A percentile compares a stretch with the other conserved stretches of the same genome.
Evolutionary conservation across 345 rosid species (phyloP).

Genomic region (Streptanthus diversifolius): DNA sequence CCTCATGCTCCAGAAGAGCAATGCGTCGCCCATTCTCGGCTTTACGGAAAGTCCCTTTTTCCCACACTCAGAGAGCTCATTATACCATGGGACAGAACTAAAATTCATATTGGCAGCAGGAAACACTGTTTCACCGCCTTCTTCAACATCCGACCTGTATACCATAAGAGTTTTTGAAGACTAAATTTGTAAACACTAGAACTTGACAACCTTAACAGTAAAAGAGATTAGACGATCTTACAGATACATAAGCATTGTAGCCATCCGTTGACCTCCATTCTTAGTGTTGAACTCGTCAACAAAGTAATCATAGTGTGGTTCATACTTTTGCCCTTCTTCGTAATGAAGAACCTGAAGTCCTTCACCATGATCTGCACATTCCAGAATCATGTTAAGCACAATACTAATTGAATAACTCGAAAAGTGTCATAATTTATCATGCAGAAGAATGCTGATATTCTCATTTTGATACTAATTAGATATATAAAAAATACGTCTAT

Average conservation of each 20-base stretch:
- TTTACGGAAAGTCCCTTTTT: conserved; percentile 68
- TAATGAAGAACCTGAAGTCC: conserved; percentile 87
- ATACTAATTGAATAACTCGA: neutral
- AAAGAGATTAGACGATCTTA: conserved; percentile 25
- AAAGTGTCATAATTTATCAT: neutral
- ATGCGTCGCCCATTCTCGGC: conserved; percentile 86
- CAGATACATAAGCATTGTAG: conserved; percentile 94
- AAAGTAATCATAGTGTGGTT: conserved; percentile 86
- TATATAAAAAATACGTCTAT: neutral
- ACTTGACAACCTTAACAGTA: neutral
- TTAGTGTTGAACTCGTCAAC: conserved; percentile 82
- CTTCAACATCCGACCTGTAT: conserved; percentile 89
- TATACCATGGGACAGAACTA: conserved; percentile 70
- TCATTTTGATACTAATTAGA: neutral
- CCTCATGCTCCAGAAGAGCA: conserved; percentile 90
- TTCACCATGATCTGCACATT: conserved; percentile 79
- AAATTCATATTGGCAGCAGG: conserved; percentile 63
- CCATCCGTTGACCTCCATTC: conserved; percentile 89
- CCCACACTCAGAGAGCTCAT: conserved; percentile 82
- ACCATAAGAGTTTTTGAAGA: neutral
- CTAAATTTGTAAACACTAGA: neutral
- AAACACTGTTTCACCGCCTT: conserved; percentile 96
- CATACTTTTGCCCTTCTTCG: conserved; percentile 86
- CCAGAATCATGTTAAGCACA: neutral
- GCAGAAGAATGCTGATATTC: neutral